A percentile compares a stretch with the other conserved stretches of the same genome.
Conservation (phyloP, 1,139 yeast genomes). For the Candida smagusa region DNA sequence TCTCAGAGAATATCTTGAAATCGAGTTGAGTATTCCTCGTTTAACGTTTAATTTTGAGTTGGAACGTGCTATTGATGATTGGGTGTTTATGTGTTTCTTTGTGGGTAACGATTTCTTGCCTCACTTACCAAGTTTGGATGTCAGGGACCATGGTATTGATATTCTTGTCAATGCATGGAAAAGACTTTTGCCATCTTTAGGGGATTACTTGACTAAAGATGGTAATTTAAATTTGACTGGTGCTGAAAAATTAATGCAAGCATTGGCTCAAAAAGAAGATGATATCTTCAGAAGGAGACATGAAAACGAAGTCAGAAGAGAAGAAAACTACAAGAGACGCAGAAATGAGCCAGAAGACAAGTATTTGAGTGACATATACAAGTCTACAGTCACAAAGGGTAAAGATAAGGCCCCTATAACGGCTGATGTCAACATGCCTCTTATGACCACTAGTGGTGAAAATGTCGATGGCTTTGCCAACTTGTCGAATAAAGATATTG, state of each 20-base stretch:
- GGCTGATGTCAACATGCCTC: constrained; percentile 73
- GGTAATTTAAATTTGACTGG: constrained; percentile 75
- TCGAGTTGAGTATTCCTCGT: constrained; percentile 73
- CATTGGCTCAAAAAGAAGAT: constrained; percentile 71
- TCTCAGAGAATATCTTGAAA: constrained; percentile 80
- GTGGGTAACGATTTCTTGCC: constrained; percentile 99
- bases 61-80: constrained; percentile 96
- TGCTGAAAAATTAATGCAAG: constrained; percentile 67
- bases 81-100: constrained; percentile 98
- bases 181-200: constrained; percentile 57
- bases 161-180: constrained; percentile 82
- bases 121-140: constrained; percentile 91
- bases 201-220: constrained; percentile 83
- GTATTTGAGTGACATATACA: constrained; percentile 30
- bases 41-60: constrained; percentile 75
- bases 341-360: constrained; percentile 27
- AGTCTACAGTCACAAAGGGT: constrained; percentile 50
- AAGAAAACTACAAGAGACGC: constrained; percentile 62
- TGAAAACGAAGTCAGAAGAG: constrained; percentile 64
- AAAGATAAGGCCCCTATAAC: constrained; percentile 74
- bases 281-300: constrained; percentile 71
- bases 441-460: constrained; percentile 70
- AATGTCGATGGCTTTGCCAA: constrained; percentile 61
- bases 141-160: constrained; percentile 91
- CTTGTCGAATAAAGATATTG: constrained; percentile 70